phyloP scores from a whole-genome alignment of 2,329 filamentous ascomycete genomes.

The Penicillium hesseltinei region DNA sequence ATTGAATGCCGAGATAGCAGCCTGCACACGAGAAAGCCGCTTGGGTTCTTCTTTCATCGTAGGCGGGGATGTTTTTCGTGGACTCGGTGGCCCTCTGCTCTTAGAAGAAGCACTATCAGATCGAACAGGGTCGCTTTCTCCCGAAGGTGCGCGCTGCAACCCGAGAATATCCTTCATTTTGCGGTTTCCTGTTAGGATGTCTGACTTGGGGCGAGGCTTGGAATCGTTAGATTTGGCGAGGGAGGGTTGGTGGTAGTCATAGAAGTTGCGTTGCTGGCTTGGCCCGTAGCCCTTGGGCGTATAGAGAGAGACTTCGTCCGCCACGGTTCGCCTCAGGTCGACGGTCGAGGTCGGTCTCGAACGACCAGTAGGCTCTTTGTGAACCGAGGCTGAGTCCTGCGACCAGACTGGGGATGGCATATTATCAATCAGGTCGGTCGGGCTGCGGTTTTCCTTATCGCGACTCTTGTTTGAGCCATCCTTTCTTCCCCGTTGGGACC shows the following conservation, averaged over 20 bases:
- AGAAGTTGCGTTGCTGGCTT: constrained; percentile 62
- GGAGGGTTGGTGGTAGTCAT: constrained; percentile 50
- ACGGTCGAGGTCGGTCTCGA: constrained; percentile 44
- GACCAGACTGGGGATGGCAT: constrained; percentile 73
- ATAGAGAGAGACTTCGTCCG: constrained; percentile 58
- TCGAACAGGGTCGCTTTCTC: constrained; percentile 17
- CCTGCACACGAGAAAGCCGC: constrained; percentile 58
- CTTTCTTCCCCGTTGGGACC: constrained; percentile 67
- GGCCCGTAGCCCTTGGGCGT: constrained; percentile 61
- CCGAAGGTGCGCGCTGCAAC: constrained; percentile 27
- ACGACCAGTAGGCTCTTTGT: constrained; percentile 29
- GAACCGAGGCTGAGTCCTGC: constrained; percentile 60
- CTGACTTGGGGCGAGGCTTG: constrained; percentile 54
- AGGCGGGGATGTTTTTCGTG: constrained; percentile 26
- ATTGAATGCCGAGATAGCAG: constrained; percentile 63
- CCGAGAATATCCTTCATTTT: constrained; percentile 39
- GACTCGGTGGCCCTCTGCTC: constrained; percentile 17
- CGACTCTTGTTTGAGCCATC: constrained; percentile 54
- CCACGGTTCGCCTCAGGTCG: constrained; percentile 45
- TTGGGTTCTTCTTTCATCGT: constrained; percentile 41
- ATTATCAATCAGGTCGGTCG: constrained; percentile 49
- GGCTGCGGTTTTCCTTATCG: constrained; percentile 81
- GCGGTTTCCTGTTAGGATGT: constrained; percentile 44
- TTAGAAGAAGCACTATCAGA: constrained; percentile 21
- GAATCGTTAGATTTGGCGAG: constrained; percentile 40